Evolutionary conservation across 2,329 filamentous ascomycete species (phyloP), one percentile per base, ranked within the genome.

Genomic region (Pyrenochaeta sp.): DNA sequence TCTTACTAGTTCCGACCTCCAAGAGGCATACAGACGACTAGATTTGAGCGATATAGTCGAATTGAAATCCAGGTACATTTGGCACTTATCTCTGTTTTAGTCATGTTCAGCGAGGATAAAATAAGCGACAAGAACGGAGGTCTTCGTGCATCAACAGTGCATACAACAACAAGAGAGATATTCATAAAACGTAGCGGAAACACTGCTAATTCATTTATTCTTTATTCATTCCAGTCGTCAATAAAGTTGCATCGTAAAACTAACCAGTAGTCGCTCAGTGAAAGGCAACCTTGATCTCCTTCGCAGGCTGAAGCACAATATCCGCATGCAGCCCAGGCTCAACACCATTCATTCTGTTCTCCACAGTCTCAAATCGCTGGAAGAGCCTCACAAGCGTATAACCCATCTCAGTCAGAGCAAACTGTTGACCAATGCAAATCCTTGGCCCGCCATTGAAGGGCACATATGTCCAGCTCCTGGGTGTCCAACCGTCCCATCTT

Each of bases 371-470:
- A 45, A 72, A 79, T 14, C 61, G 63, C 60, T 79, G 77, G 40
- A 79, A 59, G 15, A 79, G 61, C 17, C 77, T 61, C 9, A 75
- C 74, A 14, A 77, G 60, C 6, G 75, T 77, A 45, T 78, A 79
- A 3, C 64, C 75, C 72, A 79, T 75, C 53, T 79, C 77, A 1
- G 75, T 78, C 18, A 79, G 61, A 9, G 77, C 77, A 51, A 79
- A 79, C 44, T 79, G 75, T 65, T 78, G 76, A 0, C 77, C 77
- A 23, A 79, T 74, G 44, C 77, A 79, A n/a, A 78, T 77, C 1
- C 77, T 51, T 3, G 76, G 75, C 0, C 76, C 74, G 3, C 75
- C 76, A 35, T 78, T 77, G 53, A 78, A 79, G 0, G 76, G 76
- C 2, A 78, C 67, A 32, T 70, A 78, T 1, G 74, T 74, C 77